These are phyloP conservation scores for Pseudocercospora cruenta DNA, from an alignment of 2,329 filamentous ascomycete species.

Conservation along the genomic window DNA sequence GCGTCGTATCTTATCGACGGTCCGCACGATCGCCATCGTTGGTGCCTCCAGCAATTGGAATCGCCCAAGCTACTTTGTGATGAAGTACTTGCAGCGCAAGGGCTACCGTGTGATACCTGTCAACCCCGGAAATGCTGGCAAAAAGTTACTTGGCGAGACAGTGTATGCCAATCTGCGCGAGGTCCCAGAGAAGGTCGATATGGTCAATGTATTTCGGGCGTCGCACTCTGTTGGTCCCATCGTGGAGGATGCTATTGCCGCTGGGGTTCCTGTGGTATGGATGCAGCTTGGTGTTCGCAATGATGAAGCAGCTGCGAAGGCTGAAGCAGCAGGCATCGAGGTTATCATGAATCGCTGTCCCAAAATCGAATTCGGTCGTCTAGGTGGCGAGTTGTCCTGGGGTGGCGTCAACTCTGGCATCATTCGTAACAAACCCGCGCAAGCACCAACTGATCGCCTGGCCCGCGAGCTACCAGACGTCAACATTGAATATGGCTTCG, in stretches of 20 bases:
- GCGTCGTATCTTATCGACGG: slow-evolving; percentile 24
- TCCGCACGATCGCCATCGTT: slow-evolving; percentile 21
- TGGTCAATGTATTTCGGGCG: slow-evolving; percentile 25
- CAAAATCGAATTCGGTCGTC: slow-evolving; percentile 25
- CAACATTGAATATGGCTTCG: slow-evolving; percentile 25
- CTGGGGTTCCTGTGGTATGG: slow-evolving; percentile 19
- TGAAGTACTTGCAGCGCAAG: slow-evolving; percentile 26
- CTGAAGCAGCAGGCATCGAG: slow-evolving; percentile 22
- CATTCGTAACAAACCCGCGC: slow-evolving; percentile 24
- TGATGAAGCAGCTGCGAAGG: slow-evolving; percentile 23
- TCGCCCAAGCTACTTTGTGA: slow-evolving; percentile 26
- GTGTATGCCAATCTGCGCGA: slow-evolving; percentile 25
- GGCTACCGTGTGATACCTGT: slow-evolving; percentile 26
- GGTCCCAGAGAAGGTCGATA: slow-evolving; percentile 23
- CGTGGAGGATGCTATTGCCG: slow-evolving; percentile 24
- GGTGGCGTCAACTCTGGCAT: slow-evolving; percentile 24
- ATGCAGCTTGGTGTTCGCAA: slow-evolving; percentile 26
- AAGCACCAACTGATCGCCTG: slow-evolving; percentile 19
- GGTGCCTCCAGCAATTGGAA: slow-evolving; percentile 26
- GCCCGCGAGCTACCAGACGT: slow-evolving; percentile 5
- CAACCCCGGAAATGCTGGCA: slow-evolving; percentile 23
- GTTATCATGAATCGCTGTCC: slow-evolving; percentile 26
- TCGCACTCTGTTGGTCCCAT: slow-evolving; percentile 23
- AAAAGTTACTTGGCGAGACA: slow-evolving; percentile 19
- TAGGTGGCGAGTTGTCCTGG: slow-evolving; percentile 25